phyloP scores from a whole-genome alignment of 148 eudicot species.

The Tetragonia tetragonoides region DNA sequence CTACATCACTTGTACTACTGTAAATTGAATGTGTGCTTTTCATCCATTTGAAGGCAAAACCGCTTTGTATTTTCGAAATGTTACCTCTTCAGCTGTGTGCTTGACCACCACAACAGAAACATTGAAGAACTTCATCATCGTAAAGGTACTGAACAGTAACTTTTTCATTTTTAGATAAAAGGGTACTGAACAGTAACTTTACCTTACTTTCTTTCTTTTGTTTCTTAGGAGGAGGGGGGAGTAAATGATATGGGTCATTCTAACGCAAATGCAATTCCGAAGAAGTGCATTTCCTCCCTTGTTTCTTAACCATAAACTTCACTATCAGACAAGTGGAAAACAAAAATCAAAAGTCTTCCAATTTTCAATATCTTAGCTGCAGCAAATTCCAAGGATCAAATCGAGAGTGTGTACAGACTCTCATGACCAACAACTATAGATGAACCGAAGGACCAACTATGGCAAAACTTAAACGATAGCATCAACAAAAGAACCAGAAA shows the following conservation, averaged over 20 bases:
- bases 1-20: too few species aligned
- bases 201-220: too few species aligned
- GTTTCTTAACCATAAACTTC: too few species aligned
- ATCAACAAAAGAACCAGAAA: conserved; percentile 4
- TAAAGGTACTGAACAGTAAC: too few species aligned
- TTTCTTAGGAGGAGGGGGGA: not conserved
- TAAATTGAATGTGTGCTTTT: not conserved
- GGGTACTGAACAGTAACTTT: too few species aligned
- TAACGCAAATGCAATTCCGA: not conserved
- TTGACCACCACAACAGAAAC: not conserved
- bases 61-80: not conserved
- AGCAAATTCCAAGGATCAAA: not conserved
- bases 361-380: not conserved
- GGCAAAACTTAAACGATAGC: not conserved
- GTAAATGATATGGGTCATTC: not conserved
- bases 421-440: not conserved
- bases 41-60: not conserved
- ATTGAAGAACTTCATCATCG: not conserved
- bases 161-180: too few species aligned
- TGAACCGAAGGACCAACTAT: not conserved
- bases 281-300: not conserved
- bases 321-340: too few species aligned
- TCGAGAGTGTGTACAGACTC: not conserved
- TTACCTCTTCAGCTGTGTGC: not conserved
- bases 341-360: not conserved